phyloP scores from a whole-genome alignment of 495 filamentous ascomycete genomes.

The Cairneyella variabilis region DNA sequence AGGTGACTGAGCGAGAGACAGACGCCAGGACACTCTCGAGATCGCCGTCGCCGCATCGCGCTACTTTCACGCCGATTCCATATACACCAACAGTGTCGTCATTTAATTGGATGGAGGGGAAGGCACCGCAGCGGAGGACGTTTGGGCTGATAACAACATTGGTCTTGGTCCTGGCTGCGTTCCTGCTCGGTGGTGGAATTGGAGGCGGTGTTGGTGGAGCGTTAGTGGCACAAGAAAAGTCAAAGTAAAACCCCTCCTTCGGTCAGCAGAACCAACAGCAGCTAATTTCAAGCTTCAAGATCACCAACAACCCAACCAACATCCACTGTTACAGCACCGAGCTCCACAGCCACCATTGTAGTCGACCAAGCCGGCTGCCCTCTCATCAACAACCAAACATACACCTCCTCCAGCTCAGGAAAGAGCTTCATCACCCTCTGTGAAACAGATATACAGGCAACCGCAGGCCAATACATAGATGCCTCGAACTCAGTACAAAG shows the following conservation, averaged over 20 bases:
- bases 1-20: no score
- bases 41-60: no score
- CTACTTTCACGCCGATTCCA: no score
- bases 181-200: conserved; percentile 18
- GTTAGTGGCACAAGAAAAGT: conserved; percentile 8
- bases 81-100: no score
- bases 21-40: no score
- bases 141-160: conserved; percentile 1
- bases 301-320: neutral
- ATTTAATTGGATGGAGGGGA: no score
- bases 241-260: conserved; percentile 3
- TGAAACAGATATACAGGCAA: conserved; percentile 1
- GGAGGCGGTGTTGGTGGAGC: conserved; percentile 19
- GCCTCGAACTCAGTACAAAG: conserved; percentile 1
- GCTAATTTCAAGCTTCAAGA: neutral
- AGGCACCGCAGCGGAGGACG: neutral
- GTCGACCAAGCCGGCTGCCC: conserved; percentile 20
- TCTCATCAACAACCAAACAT: conserved; percentile 7
- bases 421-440: conserved; percentile 9
- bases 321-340: neutral
- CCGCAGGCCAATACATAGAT: conserved; percentile 3
- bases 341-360: conserved; percentile 2
- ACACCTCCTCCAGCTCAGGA: conserved; percentile 2
- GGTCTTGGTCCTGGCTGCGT: conserved; percentile 6
- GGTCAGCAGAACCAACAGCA: neutral